Percentiles rank a stretch among this genome's conserved stretches.
These are phyloP conservation scores for Emydomyces testavorans DNA, from an alignment of 2,329 filamentous ascomycete genomes.

Conservation along the genomic window DNA sequence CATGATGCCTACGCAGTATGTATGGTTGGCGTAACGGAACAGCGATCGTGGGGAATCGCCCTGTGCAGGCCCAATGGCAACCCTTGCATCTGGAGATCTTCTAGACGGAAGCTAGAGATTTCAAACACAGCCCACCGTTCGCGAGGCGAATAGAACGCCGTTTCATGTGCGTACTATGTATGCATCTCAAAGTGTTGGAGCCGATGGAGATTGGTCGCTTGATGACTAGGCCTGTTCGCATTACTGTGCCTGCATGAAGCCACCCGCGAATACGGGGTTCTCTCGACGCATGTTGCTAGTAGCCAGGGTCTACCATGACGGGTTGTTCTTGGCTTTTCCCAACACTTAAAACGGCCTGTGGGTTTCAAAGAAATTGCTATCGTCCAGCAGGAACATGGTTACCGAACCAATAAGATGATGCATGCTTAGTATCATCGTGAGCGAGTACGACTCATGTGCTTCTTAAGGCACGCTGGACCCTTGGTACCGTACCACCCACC, in stretches of 20 bases:
- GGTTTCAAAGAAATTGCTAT: constrained; percentile 2
- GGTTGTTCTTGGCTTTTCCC: too few species aligned
- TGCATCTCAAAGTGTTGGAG: neutral
- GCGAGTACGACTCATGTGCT: neutral
- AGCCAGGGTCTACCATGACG: too few species aligned
- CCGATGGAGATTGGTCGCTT: neutral
- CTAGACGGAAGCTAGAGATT: too few species aligned
- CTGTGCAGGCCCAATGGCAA: too few species aligned
- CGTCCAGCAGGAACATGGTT: neutral
- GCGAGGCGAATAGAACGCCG: too few species aligned
- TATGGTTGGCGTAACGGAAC: too few species aligned
- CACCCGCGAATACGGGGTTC: neutral
- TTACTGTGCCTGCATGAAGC: neutral
- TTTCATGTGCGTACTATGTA: too few species aligned
- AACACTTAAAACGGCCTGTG: neutral
- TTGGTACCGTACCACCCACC: neutral
- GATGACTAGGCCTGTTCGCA: neutral
- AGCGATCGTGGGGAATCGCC: too few species aligned
- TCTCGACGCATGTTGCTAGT: too few species aligned
- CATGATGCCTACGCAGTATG: too few species aligned
- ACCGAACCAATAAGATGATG: constrained; percentile 5
- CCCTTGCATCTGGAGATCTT: too few species aligned
- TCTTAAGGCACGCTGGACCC: neutral
- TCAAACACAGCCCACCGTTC: constrained; percentile 7
- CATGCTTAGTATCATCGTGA: neutral